A percentile compares a stretch with the other conserved stretches of the same genome.
These are phyloP conservation scores for Mortierella polycephala DNA, from an alignment of 371 early-diverging fungal species.

Conservation along the genomic window DNA sequence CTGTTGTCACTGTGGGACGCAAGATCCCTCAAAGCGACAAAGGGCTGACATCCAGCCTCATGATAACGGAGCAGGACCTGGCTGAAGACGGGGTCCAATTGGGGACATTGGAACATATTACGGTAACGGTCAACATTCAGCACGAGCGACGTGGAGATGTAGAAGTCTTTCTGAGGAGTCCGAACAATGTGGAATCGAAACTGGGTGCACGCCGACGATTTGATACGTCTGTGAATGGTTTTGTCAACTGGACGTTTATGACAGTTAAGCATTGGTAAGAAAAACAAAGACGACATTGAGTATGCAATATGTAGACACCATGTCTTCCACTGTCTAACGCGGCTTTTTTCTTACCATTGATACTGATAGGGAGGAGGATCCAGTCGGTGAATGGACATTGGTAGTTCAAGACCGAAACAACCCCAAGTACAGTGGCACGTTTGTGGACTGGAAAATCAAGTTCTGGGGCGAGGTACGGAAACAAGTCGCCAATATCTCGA, in stretches of 20 bases:
- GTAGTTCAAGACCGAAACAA: slow-evolving; percentile 64
- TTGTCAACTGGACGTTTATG: slow-evolving; percentile 93
- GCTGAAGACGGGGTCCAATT: slow-evolving; percentile 62
- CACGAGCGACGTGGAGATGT: slow-evolving; percentile 88
- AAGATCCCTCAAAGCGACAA: slow-evolving; percentile 64
- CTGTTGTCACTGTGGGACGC: slow-evolving; percentile 53
- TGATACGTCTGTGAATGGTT: slow-evolving; percentile 77
- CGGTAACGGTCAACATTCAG: slow-evolving; percentile 83
- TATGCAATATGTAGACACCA: background rate
- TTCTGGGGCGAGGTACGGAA: slow-evolving; percentile 73
- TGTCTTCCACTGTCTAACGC: background rate
- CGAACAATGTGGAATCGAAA: slow-evolving; percentile 70
- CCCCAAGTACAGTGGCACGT: slow-evolving; percentile 56
- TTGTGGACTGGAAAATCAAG: slow-evolving; percentile 74
- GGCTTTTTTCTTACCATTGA: background rate
- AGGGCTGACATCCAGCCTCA: slow-evolving; percentile 17
- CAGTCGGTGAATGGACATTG: slow-evolving; percentile 85
- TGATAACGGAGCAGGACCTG: slow-evolving; percentile 57
- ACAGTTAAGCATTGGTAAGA: slow-evolving; percentile 93
- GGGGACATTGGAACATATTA: slow-evolving; percentile 83
- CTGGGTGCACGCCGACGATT: slow-evolving; percentile 72
- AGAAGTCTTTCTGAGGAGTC: slow-evolving; percentile 79
- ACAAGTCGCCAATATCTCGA: slow-evolving; percentile 1
- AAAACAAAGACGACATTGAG: background rate
- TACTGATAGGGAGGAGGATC: slow-evolving; percentile 80